A percentile compares a stretch with the other conserved stretches of the same genome.
Evolutionary conservation across 805 yeast genomes (phyloP).

Genomic region (Schizosaccharomyces osmophilus): DNA sequence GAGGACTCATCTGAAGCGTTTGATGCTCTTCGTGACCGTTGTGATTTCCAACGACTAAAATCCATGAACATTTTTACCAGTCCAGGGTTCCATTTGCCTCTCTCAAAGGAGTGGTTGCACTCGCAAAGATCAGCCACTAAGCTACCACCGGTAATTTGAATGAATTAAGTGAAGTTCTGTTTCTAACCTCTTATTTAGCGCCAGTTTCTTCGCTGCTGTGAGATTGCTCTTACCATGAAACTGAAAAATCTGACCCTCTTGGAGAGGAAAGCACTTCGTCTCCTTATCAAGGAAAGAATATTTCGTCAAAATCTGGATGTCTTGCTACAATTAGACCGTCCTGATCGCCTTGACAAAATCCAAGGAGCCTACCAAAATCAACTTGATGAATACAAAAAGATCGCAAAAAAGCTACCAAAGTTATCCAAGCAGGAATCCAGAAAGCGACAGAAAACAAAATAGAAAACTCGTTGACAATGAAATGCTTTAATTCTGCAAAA

Average conservation of each 20-base stretch:
- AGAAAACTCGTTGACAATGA: too few species aligned
- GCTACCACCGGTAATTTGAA: not conserved
- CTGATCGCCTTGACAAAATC: conserved; percentile 41
- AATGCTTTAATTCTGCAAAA: too few species aligned
- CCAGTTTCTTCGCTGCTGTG: conserved; percentile 54
- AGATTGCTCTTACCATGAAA: conserved; percentile 37
- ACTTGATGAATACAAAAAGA: conserved; percentile 36
- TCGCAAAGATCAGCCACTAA: not conserved
- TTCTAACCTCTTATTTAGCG: conserved; percentile 12
- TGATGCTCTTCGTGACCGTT: conserved; percentile 70
- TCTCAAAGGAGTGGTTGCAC: conserved; percentile 18
- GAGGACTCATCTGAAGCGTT: conserved; percentile 88
- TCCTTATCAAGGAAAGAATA: conserved; percentile 49
- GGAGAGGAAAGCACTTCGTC: conserved; percentile 17
- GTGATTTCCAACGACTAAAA: conserved; percentile 35
- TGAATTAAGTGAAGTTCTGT: not conserved
- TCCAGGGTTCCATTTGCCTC: conserved; percentile 10
- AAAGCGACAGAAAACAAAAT: not conserved
- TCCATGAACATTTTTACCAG: conserved; percentile 7
- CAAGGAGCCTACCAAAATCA: conserved; percentile 50
- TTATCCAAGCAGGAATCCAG: not conserved
- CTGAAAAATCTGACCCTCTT: conserved; percentile 8
- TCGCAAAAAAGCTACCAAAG: not conserved
- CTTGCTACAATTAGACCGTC: not conserved
- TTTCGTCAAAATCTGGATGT: conserved; percentile 39